Evolutionary conservation across 2,329 filamentous ascomycete species (phyloP), one percentile per base, ranked within the genome.

Genomic region (Tolypocladium tundrense): DNA sequence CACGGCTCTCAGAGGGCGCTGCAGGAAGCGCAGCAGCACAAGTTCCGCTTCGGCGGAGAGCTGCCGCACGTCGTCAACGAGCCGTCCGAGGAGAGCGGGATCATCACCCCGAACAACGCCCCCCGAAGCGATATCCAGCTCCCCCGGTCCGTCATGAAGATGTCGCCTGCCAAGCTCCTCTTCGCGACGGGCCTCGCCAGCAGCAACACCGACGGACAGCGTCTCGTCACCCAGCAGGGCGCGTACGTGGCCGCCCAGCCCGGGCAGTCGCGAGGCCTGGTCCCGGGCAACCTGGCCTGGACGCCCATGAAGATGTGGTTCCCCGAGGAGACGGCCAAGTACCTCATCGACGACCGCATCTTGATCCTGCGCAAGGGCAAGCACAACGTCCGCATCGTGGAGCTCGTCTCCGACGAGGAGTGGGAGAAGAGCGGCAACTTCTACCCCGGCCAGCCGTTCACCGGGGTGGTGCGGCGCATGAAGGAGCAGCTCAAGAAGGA

Each of bases 1-100:
- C 91, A 97, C 68, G 90, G 92, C 16, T 69, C 76, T 0, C 66
- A 79, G 9, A 81, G 81, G 60, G 91, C 92, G 0, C 69, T 81
- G 16, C 75, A 81, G 27, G 86, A 90, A 8, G 83, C 85, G 59
- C 59, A 72, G 37, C 75, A 79, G 61, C 84, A 87, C 67, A 69
- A 69, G 54, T 71, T 75, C 54, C 70, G 83, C 59, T 84, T 83
- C 64, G 71, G 72, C 31, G 66, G 69, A 14, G 62, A 69, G 58
- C 63, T 71, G 37, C 71, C 70, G 16, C 50, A 43, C 16, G 62
- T 69, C 45, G 53, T 66, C 51, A 72, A 68, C 19, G 69, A 70
- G 33, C 72, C 72, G 9, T 39, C 57, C 2, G 33, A 56, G 13
- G 61, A 67, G 10, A 66, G 61, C 10, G 71, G 72, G 53, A 71